Evolutionary conservation across 2,329 filamentous ascomycete genomes (phyloP), one percentile per base, ranked within the genome.

Genomic region (Penicillium polonicum): DNA sequence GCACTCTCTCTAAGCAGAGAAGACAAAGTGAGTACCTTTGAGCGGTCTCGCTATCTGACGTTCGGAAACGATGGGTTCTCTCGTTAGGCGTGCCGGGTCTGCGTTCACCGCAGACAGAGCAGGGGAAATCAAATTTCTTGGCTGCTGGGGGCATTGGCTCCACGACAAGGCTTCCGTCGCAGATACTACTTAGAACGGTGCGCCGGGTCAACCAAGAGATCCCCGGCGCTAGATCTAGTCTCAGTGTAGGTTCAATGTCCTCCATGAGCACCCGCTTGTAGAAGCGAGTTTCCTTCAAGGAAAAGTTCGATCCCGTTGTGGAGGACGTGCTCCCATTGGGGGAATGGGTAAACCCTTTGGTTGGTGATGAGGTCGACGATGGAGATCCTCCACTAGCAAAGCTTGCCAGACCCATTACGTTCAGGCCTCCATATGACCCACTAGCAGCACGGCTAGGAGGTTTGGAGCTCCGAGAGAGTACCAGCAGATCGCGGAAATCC

Each of bases 201-300:
- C 94, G 87, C 45, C 93, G 88, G 48, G 91, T 92, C 46, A 99
- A 83, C 91, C 94, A 99, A 0, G 92, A 97, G 29, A 99, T 84
- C 0, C 92, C 91, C 0, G 94, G 94, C 0, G 94, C 92, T 2
- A 86, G 83, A 72, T 99, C 94, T 4, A 99, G 83, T 42, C 94
- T 87, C 10, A 99, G 79, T 0, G 94, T 96, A 0, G 94, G 94
- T 71, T 99, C 94, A 56, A 99, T 91, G 70, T 99, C 94, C 73
- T 99, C 94, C 21, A 85, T 83, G 27, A 97, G 76, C 6, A 87
- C 88, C 46, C 94, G 87, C 78, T 97, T 97, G 79, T 93, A 99
- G 71, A 97, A 99, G 63, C 89, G 91, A 29, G 89, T 91, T 56
- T 97, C 94, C 70, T 94, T 96, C 41, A 99, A 78, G 5, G 87